Base-by-base conservation (phyloP, 768 basidiomycete species). In the Zangia roseola region DNA sequence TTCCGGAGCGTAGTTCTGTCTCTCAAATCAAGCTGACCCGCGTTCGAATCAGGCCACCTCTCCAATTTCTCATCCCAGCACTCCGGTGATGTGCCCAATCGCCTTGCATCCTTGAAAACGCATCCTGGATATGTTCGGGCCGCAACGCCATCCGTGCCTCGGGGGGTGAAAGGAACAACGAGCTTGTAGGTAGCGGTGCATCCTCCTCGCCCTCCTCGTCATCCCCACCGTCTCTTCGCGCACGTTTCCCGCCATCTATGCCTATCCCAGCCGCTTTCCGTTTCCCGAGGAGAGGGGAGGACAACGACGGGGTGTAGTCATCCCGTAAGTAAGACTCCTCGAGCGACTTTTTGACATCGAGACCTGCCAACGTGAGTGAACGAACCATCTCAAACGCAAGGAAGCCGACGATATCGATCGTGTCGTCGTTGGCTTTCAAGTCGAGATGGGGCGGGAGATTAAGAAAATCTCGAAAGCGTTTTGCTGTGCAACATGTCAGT, bases 371-470 rank as follows among this genome's bases (percentile, higher is more conserved):
- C 0, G 92, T 94, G 40, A 98, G 79, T 3, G 91, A 90, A 43
- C 94, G 86, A 25, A 97, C 94, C 86, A 95, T 94, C 68, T 98
- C 94, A 69, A 95, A 98, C 0, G 92, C 88, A 37, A 98, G 82
- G 72, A 97, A 98, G 21, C 94, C 94, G 59, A 97, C 91, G 50
- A 97, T 94, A 63, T 98, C 94, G 60, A 94, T 77, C 3, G 94
- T 94, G 67, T 97, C 94, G 67, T 97, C 94, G 68, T 88, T 90
- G 25, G 89, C 83, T 70, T 89, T 91, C 52, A 93, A 77, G 61
- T 97, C 92, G 36, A 95, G 81, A 52, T 90, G 86, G 0, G 86
- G 60, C 4, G 93, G 89, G 10, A 97, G 80, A 64, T 93, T 93
- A 45, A 97, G 78, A 62, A 97, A 97, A 61, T 97, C 94, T 35